A percentile compares a stretch with the other conserved stretches of the same genome.
These are phyloP conservation scores for Backusella australiensis DNA, from an alignment of 192 early-diverging fungal genomes.

Conservation along the genomic window DNA sequence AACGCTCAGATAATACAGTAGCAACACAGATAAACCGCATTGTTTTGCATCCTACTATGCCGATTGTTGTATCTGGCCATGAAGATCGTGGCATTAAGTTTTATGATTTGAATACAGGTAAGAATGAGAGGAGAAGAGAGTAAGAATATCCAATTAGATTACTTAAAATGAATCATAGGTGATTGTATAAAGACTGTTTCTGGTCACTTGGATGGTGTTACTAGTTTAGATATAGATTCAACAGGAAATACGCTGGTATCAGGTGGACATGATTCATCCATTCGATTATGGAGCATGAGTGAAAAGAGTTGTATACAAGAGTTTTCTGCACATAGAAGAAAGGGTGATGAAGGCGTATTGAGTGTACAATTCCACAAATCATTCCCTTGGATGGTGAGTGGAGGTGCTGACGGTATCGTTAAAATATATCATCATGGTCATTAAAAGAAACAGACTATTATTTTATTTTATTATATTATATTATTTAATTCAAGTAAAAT, in stretches of 20 bases:
- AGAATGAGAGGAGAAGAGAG: not conserved
- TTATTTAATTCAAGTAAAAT: not conserved
- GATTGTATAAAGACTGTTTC: slow-evolving; percentile 59
- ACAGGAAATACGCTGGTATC: slow-evolving; percentile 62
- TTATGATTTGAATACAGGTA: slow-evolving; percentile 74
- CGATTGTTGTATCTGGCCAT: slow-evolving; percentile 70
- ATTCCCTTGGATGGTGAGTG: slow-evolving; percentile 52
- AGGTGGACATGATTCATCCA: slow-evolving; percentile 73
- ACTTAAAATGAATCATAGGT: slow-evolving; percentile 40
- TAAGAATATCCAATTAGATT: not conserved
- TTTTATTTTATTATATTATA: not conserved
- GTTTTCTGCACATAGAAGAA: slow-evolving; percentile 64
- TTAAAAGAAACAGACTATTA: not conserved
- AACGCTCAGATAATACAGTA: slow-evolving; percentile 53
- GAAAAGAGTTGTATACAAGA: slow-evolving; percentile 67
- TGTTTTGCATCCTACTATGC: slow-evolving; percentile 68
- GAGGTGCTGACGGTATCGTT: slow-evolving; percentile 59
- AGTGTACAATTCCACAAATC: slow-evolving; percentile 55
- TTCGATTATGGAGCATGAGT: slow-evolving; percentile 75
- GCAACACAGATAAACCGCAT: slow-evolving; percentile 78
- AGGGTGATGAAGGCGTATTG: slow-evolving; percentile 76
- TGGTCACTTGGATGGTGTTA: slow-evolving; percentile 65
- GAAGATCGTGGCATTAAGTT: slow-evolving; percentile 76
- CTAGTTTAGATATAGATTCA: slow-evolving; percentile 63
- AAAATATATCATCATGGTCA: slow-evolving; percentile 48